A percentile compares a stretch with the other conserved stretches of the same genome.
These are phyloP conservation scores for Pseudogymnoascus sp. DNA, from an alignment of 2,329 filamentous ascomycete species.

Conservation along the genomic window DNA sequence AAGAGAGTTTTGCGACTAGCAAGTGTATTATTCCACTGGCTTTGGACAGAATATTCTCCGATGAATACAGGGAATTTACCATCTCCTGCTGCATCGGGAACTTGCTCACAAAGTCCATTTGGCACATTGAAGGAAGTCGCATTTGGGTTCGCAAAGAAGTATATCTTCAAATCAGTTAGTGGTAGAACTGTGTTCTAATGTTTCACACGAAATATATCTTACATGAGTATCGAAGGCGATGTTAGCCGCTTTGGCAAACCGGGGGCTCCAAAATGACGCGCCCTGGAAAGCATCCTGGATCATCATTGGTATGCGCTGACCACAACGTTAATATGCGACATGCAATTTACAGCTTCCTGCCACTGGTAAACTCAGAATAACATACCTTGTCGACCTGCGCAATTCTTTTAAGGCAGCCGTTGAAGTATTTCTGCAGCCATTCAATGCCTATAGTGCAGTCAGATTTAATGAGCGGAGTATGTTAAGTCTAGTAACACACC, in stretches of 20 bases:
- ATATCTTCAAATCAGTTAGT: conserved; percentile 12
- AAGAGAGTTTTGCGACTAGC: conserved; percentile 24
- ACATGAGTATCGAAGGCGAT: conserved; percentile 28
- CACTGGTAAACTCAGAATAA: not conserved
- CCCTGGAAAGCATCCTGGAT: conserved; percentile 28
- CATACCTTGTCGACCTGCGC: conserved; percentile 20
- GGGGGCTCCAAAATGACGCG: conserved; percentile 25
- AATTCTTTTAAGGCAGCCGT: conserved; percentile 24
- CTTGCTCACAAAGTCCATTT: conserved; percentile 25
- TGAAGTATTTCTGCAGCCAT: conserved; percentile 31
- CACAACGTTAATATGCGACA: not conserved
- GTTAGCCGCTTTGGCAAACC: conserved; percentile 23
- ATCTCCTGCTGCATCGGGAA: conserved; percentile 18
- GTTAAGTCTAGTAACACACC: not conserved
- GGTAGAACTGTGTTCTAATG: conserved; percentile 4
- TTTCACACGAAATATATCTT: not conserved
- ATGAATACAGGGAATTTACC: conserved; percentile 30
- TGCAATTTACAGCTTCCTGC: not conserved
- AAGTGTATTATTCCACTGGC: conserved; percentile 28
- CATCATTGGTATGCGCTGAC: conserved; percentile 28
- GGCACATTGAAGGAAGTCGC: conserved; percentile 24
- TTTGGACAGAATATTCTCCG: conserved; percentile 31
- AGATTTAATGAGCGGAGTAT: not conserved
- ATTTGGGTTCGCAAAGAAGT: conserved; percentile 26
- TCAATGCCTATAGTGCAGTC: not conserved